A percentile compares a stretch with the other conserved stretches of the same genome.
These are phyloP conservation scores for Trametes sp. DNA, from an alignment of 1,284 basidiomycete species.

Conservation along the genomic window DNA sequence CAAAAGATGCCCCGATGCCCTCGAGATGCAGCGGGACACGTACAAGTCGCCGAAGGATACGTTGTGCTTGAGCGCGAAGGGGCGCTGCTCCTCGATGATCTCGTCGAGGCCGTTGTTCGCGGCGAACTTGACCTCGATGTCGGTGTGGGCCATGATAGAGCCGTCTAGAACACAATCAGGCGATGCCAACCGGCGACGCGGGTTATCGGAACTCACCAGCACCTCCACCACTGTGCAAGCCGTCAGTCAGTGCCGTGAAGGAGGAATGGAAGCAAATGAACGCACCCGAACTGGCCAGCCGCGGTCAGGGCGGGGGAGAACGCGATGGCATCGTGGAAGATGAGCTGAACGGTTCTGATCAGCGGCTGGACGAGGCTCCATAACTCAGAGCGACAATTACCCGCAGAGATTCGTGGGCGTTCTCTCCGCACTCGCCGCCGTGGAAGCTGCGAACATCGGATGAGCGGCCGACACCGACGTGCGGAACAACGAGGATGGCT, in stretches of 20 bases:
- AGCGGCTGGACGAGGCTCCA: not conserved
- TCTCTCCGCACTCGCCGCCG: slow-evolving; percentile 32
- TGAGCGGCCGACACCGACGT: not conserved
- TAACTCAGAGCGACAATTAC: slow-evolving; percentile 3
- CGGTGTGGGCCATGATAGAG: slow-evolving; percentile 39
- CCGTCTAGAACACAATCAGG: slow-evolving; percentile 30
- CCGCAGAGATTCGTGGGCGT: slow-evolving; percentile 37
- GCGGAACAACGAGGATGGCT: not conserved
- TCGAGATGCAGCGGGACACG: slow-evolving; percentile 7
- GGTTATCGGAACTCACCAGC: slow-evolving; percentile 27
- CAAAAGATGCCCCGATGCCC: not conserved
- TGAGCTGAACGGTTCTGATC: slow-evolving; percentile 25
- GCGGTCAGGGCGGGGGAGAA: slow-evolving; percentile 36
- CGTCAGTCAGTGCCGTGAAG: not conserved
- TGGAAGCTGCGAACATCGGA: slow-evolving; percentile 15
- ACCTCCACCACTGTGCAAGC: slow-evolving; percentile 35
- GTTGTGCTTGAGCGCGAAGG: slow-evolving; percentile 40
- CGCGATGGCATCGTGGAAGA: slow-evolving; percentile 38
- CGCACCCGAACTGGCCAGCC: slow-evolving; percentile 35
- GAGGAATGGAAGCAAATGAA: not conserved
- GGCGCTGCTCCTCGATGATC: slow-evolving; percentile 38
- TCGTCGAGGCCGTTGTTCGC: slow-evolving; percentile 42
- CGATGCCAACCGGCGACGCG: not conserved
- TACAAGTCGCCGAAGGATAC: slow-evolving; percentile 43
- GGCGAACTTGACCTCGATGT: slow-evolving; percentile 36